A percentile compares a stretch with the other conserved stretches of the same genome.
Evolutionary conservation across 2,329 filamentous ascomycete species (phyloP).

Genomic region (Fusarium sp.): DNA sequence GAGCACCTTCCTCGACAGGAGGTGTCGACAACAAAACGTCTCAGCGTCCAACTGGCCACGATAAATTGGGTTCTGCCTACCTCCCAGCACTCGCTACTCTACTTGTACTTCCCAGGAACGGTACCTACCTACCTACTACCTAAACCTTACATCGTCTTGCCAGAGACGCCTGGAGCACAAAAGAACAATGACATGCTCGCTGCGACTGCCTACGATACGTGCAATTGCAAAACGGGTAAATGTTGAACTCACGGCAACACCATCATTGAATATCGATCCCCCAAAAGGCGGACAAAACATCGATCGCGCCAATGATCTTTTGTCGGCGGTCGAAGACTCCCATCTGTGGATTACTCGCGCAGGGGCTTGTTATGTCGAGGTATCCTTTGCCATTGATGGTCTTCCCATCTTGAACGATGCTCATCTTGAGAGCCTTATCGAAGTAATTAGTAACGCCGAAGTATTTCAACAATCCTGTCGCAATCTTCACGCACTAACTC

Average conservation of each 20-base stretch:
- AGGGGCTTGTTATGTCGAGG: slow-evolving; percentile 48
- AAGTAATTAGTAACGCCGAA: slow-evolving; percentile 44
- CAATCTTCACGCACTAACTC: not conserved
- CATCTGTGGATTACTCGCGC: slow-evolving; percentile 53
- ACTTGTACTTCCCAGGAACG: no score
- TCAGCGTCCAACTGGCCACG: not conserved
- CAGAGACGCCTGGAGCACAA: not conserved
- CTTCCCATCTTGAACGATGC: slow-evolving; percentile 24
- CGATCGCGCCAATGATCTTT: slow-evolving; percentile 43
- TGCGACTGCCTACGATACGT: slow-evolving; percentile 47
- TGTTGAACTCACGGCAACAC: slow-evolving; percentile 43
- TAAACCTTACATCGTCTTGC: not conserved
- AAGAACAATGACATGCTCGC: slow-evolving; percentile 12
- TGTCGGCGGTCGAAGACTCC: slow-evolving; percentile 31
- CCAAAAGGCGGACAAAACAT: slow-evolving; percentile 27
- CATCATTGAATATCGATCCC: slow-evolving; percentile 47
- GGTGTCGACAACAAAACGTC: not conserved
- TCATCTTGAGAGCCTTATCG: slow-evolving; percentile 25
- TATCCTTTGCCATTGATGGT: slow-evolving; percentile 44
- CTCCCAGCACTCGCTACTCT: no score
- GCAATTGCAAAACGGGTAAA: slow-evolving; percentile 39
- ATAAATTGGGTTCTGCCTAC: not conserved
- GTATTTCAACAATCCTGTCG: slow-evolving; percentile 33
- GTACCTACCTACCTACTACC: no score
- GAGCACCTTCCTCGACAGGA: slow-evolving; percentile 1